Percentiles rank a stretch among this genome's conserved stretches.
Conservation (phyloP, 2,329 filamentous ascomycete genomes). For the Chaetomium olivaceum region DNA sequence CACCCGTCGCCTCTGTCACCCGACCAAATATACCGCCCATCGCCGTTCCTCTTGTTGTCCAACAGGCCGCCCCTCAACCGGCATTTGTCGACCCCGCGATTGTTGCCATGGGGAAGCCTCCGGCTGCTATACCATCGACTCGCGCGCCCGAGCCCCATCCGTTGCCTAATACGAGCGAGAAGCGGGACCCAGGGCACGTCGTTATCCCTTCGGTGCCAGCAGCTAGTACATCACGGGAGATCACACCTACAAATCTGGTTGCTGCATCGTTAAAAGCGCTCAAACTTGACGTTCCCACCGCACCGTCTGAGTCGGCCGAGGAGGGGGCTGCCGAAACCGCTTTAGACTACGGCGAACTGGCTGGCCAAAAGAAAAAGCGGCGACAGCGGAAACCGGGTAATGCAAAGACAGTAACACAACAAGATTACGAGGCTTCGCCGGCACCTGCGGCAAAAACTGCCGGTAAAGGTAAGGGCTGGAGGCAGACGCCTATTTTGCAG, state of each 20-base stretch:
- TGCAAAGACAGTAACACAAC: slow-evolving; percentile 32
- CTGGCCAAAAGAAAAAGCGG: slow-evolving; percentile 36
- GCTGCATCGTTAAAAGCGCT: slow-evolving; percentile 32
- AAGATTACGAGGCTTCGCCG: slow-evolving; percentile 34
- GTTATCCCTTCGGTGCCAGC: slow-evolving; percentile 26
- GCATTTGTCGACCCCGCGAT: slow-evolving; percentile 81
- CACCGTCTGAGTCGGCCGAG: slow-evolving; percentile 23
- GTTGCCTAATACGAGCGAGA: slow-evolving; percentile 38
- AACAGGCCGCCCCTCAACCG: slow-evolving; percentile 32
- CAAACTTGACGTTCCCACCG: slow-evolving; percentile 26
- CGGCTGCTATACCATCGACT: slow-evolving; percentile 29
- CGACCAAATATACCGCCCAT: slow-evolving; percentile 31
- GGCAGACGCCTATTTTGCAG: slow-evolving; percentile 61
- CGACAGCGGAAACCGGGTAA: slow-evolving; percentile 39
- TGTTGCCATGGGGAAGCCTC: slow-evolving; percentile 61
- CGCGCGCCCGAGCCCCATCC: slow-evolving; percentile 30
- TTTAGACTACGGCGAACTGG: slow-evolving; percentile 31
- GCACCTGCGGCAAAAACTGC: slow-evolving; percentile 27
- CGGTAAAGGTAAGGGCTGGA: slow-evolving; percentile 56
- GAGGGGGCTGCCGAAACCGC: slow-evolving; percentile 26
- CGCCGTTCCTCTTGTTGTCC: slow-evolving; percentile 13
- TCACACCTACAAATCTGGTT: slow-evolving; percentile 29
- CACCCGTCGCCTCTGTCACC: slow-evolving; percentile 10
- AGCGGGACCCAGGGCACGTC: slow-evolving; percentile 36
- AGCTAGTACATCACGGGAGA: slow-evolving; percentile 16